Evolutionary conservation across 768 basidiomycete genomes (phyloP).

Genomic region (Auricularia sp.): DNA sequence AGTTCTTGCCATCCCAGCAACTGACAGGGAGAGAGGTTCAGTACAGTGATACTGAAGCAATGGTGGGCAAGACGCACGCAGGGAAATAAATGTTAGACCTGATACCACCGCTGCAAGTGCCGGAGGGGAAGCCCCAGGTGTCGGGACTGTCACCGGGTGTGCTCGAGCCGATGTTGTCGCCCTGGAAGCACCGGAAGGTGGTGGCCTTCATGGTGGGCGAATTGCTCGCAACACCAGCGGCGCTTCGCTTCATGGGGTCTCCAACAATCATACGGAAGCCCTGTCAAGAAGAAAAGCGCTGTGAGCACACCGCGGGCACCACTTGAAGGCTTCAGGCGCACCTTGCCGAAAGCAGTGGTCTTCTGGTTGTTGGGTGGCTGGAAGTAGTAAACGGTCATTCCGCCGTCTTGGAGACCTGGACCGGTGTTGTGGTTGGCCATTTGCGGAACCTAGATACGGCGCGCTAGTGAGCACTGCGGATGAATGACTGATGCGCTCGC

Average conservation of each 20-base stretch:
- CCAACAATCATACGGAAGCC: constrained; percentile 3
- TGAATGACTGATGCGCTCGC: neutral
- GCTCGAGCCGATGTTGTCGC: constrained; percentile 7
- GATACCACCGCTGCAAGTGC: constrained; percentile 1
- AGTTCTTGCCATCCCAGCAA: constrained; percentile 9
- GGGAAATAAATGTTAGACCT: too few species aligned
- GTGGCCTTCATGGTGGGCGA: too few species aligned
- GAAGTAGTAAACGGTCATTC: constrained; percentile 9
- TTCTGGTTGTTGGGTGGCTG: constrained; percentile 1
- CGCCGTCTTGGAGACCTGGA: constrained; percentile 6
- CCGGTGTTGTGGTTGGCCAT: constrained; percentile 5
- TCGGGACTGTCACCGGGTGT: neutral
- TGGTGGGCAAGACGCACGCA: too few species aligned
- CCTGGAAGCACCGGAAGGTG: too few species aligned
- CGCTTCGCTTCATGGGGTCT: constrained; percentile 2
- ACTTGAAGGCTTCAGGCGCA: neutral
- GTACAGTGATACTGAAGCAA: neutral
- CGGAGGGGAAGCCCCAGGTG: constrained; percentile 5
- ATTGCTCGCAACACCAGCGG: constrained; percentile 5
- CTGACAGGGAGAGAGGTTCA: constrained; percentile 14
- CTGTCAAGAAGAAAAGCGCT: neutral
- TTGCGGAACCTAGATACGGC: too few species aligned
- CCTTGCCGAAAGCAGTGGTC: constrained; percentile 8
- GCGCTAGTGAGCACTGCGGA: too few species aligned
- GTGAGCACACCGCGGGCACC: too few species aligned